Evolutionary conservation across 495 filamentous ascomycete species (phyloP).

Genomic region (Penicillium angulare): DNA sequence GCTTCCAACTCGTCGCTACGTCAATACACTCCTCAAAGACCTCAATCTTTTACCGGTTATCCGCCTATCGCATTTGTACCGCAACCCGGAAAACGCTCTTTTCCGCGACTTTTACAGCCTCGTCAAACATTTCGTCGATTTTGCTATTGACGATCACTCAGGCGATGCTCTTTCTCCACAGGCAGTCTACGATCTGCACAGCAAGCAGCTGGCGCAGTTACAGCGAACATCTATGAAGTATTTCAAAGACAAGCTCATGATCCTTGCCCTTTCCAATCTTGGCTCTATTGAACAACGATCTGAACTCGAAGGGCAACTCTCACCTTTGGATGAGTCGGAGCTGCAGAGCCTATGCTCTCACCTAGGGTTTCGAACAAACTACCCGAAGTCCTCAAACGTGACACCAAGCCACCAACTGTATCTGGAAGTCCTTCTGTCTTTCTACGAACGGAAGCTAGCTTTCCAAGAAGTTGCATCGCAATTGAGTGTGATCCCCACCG

Average conservation of each 20-base stretch:
- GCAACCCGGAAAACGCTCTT: constrained; percentile 68
- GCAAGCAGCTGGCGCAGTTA: constrained; percentile 68
- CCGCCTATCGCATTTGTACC: constrained; percentile 74
- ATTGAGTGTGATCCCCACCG: constrained; percentile 77
- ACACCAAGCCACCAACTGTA: constrained; percentile 64
- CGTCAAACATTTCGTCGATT: constrained; percentile 79
- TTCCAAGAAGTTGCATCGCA: constrained; percentile 78
- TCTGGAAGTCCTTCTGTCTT: constrained; percentile 72
- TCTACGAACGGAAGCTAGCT: constrained; percentile 72
- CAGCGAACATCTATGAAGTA: constrained; percentile 79
- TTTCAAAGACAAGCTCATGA: constrained; percentile 86
- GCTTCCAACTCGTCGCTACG: constrained; percentile 88
- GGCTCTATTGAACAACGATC: constrained; percentile 75
- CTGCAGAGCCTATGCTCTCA: constrained; percentile 63
- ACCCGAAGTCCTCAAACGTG: constrained; percentile 68
- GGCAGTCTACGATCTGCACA: constrained; percentile 79
- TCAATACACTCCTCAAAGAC: constrained; percentile 89
- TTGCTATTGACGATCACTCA: constrained; percentile 88
- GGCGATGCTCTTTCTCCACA: constrained; percentile 69
- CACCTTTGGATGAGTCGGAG: constrained; percentile 69
- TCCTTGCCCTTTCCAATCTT: constrained; percentile 90
- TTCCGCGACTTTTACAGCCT: constrained; percentile 79
- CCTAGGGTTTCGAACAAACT: constrained; percentile 75
- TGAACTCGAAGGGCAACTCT: constrained; percentile 77
- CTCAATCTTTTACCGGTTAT: constrained; percentile 84